Evolutionary conservation across 2,329 filamentous ascomycete genomes (phyloP).

Genomic region (Colletotrichum sp.): DNA sequence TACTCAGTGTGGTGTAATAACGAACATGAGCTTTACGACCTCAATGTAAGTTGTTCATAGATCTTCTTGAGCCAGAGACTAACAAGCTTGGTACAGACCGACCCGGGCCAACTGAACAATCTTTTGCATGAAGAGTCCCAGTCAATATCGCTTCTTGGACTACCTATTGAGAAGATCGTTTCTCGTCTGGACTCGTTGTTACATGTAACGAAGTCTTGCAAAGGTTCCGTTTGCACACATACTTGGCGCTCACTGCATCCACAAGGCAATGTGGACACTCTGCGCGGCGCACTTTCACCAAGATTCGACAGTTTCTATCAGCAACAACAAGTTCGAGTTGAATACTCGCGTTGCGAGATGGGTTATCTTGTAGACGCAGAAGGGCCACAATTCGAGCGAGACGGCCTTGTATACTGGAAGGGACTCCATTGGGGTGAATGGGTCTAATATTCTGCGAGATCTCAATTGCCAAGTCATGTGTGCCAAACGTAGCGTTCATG

Average conservation of each 20-base stretch:
- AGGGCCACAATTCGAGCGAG: slow-evolving; percentile 46
- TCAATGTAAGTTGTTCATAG: slow-evolving; percentile 46
- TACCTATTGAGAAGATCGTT: slow-evolving; percentile 41
- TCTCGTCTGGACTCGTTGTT: slow-evolving; percentile 60
- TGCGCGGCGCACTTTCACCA: slow-evolving; percentile 51
- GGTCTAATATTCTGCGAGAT: background rate
- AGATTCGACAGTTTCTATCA: slow-evolving; percentile 57
- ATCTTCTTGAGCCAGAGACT: background rate
- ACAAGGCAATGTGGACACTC: slow-evolving; percentile 49
- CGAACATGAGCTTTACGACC: slow-evolving; percentile 50
- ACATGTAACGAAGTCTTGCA: slow-evolving; percentile 63
- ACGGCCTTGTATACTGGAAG: slow-evolving; percentile 22
- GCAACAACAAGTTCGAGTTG: slow-evolving; percentile 48
- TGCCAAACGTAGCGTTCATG: background rate
- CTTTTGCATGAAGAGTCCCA: background rate
- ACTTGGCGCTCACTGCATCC: slow-evolving; percentile 63
- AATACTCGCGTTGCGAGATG: slow-evolving; percentile 55
- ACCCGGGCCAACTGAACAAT: background rate
- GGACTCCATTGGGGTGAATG: background rate
- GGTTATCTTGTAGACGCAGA: slow-evolving; percentile 62
- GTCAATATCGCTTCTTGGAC: background rate
- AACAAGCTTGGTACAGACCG: background rate
- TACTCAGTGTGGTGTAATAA: slow-evolving; percentile 62
- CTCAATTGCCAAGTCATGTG: background rate
- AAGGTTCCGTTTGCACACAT: slow-evolving; percentile 50